These are phyloP conservation scores for Curvularia verruculosa DNA, from an alignment of 2,329 filamentous ascomycete genomes.

Conservation along the genomic window DNA sequence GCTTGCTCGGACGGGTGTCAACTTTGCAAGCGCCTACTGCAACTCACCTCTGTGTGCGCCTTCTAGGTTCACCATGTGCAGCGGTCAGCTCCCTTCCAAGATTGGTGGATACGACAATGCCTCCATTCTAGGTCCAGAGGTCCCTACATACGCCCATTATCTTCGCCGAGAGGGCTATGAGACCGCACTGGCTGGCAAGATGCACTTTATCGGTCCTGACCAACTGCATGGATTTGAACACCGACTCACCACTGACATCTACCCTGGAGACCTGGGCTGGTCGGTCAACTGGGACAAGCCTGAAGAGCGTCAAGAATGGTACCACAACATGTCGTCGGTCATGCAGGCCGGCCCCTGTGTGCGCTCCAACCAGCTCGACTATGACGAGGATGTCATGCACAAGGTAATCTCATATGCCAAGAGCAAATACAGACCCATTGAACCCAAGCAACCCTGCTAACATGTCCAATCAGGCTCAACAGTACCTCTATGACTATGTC, in stretches of 20 bases:
- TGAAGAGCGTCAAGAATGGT: conserved; percentile 85
- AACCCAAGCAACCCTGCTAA: conserved; percentile 10
- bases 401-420: conserved; percentile 52
- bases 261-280: conserved; percentile 94
- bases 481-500: conserved; percentile 90
- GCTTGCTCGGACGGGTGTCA: conserved; percentile 79
- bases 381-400: conserved; percentile 95
- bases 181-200: conserved; percentile 90
- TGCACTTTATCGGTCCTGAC: conserved; percentile 92
- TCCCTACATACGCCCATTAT: conserved; percentile 92
- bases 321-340: conserved; percentile 91
- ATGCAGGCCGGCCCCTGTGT: conserved; percentile 87
- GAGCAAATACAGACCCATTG: background rate
- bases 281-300: conserved; percentile 95
- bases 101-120: conserved; percentile 94
- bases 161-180: conserved; percentile 84
- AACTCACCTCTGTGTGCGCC: conserved; percentile 91
- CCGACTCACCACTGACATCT: conserved; percentile 87
- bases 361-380: conserved; percentile 92
- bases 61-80: conserved; percentile 93
- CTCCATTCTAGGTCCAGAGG: conserved; percentile 79
- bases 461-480: conserved; percentile 62
- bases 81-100: conserved; percentile 86
- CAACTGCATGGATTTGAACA: conserved; percentile 94
- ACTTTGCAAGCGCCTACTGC: conserved; percentile 94